Evolutionary conservation across 2,329 filamentous ascomycete genomes (phyloP).

Genomic region (Ascochyta pisi): DNA sequence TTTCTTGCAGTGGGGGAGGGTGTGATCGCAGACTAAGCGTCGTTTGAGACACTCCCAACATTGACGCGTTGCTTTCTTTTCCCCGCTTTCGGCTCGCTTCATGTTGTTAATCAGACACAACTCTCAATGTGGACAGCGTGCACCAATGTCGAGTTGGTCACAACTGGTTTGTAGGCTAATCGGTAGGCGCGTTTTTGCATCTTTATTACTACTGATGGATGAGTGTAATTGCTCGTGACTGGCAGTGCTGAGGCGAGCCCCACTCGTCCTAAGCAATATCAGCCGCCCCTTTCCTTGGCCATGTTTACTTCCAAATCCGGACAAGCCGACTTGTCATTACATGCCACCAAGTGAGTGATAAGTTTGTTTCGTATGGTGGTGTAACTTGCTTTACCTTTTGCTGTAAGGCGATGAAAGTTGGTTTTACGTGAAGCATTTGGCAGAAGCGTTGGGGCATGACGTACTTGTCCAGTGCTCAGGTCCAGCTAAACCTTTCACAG

Average conservation of each 20-base stretch:
- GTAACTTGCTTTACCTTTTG: background rate
- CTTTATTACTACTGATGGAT: slow-evolving; percentile 31
- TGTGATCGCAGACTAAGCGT: slow-evolving; percentile 43
- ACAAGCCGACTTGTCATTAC: background rate
- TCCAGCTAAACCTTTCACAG: too few relatives aligned
- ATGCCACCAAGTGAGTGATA: background rate
- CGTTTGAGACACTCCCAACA: slow-evolving; percentile 46
- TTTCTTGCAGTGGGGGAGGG: slow-evolving; percentile 41
- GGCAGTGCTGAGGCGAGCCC: background rate
- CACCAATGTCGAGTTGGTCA: slow-evolving; percentile 13
- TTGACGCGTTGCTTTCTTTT: slow-evolving; percentile 35
- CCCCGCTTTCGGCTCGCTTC: slow-evolving; percentile 21
- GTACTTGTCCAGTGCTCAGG: background rate
- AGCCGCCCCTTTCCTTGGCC: slow-evolving; percentile 28
- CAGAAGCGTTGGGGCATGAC: background rate
- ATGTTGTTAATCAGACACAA: background rate
- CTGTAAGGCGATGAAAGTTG: background rate
- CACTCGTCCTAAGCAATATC: slow-evolving; percentile 6
- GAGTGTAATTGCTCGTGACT: slow-evolving; percentile 3
- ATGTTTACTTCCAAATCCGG: slow-evolving; percentile 13
- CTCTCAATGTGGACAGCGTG: background rate
- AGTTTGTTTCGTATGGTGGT: background rate
- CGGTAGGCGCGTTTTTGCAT: slow-evolving; percentile 25
- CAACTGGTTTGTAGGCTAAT: slow-evolving; percentile 1
- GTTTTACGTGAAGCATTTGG: background rate